Evolutionary conservation across 768 basidiomycete genomes (phyloP), one percentile per base, ranked within the genome.

Genomic region (Kwoniella botswanensis): DNA sequence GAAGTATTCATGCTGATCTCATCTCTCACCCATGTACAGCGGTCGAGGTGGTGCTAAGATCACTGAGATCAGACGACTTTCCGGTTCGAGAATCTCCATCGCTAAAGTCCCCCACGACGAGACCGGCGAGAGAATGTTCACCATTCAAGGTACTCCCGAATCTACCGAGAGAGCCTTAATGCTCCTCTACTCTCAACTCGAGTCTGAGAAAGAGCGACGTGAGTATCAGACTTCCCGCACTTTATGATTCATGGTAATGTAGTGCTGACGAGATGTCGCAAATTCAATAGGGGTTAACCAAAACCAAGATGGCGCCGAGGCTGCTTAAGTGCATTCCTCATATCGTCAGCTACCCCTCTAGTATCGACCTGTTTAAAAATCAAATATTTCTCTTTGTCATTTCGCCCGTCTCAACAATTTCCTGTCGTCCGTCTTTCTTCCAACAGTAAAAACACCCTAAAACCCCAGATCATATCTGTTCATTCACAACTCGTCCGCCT

Each of bases 31-130:
- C 82, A 93, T 50, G 46, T 50, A 92, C 85, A 98, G 98, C 79
- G 96, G 96, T 70, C 92, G 94, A 74, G 93, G 91, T 83, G 96
- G 96, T 41, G 92, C 93, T 75, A 98, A 98, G 88, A 99, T 99
- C 79, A 98, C 96, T 63, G 97, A 99, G 85, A 99, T 99, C 82
- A 93, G 97, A 78, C 92, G 96, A 68, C 89, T 98, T 56, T 97
- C 94, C 72, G 97, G 97, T 52, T 96, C 93, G 77, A 94, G 94
- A 86, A 99, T 99, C 83, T 93, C 92, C 67, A 99, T 99, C 80
- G 97, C 97, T 76, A 99, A 99, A 85, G 91, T 93, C 60, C 94
- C 97, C n/a, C 97, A 98, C 81, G 97, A 98, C 79, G 97, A 98
- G 80, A 94, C 95, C 53, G 97, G 96, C 79, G 97, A 99, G 86